These are phyloP conservation scores for Metarhizium humberi DNA, from an alignment of 2,329 filamentous ascomycete genomes.

Conservation along the genomic window DNA sequence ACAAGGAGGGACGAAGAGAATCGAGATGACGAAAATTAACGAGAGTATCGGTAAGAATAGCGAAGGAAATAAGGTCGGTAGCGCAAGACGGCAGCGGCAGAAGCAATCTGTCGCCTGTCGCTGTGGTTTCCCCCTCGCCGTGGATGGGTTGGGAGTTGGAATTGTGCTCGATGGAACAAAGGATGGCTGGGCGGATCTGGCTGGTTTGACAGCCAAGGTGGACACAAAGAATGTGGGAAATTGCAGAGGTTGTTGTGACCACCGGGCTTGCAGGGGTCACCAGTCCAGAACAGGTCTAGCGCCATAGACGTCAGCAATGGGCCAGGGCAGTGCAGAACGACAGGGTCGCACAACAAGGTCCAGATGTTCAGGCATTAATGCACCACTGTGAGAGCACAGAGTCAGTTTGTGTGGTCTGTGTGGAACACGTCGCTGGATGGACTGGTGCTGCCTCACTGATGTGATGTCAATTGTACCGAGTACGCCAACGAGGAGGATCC, in stretches of 20 bases:
- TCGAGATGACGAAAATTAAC: constrained; percentile 6
- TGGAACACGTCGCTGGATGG: too few species aligned
- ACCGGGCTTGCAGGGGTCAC: constrained; percentile 12
- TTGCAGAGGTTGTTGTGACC: constrained; percentile 24
- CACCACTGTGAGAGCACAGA: neutral
- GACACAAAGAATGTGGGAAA: constrained; percentile 30
- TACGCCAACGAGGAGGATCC: too few species aligned
- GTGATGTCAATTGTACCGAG: too few species aligned
- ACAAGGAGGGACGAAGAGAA: neutral
- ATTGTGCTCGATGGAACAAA: constrained; percentile 5
- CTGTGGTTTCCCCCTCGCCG: constrained; percentile 5
- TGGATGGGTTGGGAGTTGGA: constrained; percentile 4
- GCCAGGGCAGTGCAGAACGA: constrained; percentile 3
- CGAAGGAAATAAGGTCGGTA: constrained; percentile 1
- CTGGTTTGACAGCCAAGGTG: constrained; percentile 13
- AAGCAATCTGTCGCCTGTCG: constrained; percentile 4
- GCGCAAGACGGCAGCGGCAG: constrained; percentile 4
- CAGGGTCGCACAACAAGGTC: neutral
- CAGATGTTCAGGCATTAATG: neutral
- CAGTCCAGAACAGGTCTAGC: constrained; percentile 11
- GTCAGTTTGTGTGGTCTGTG: too few species aligned
- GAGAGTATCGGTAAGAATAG: constrained; percentile 8
- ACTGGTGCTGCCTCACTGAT: too few species aligned
- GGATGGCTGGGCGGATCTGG: constrained; percentile 5
- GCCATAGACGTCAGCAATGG: neutral